These are phyloP conservation scores for Ambrosiella cleistominuta DNA, from an alignment of 2,329 filamentous ascomycete genomes.

Conservation along the genomic window DNA sequence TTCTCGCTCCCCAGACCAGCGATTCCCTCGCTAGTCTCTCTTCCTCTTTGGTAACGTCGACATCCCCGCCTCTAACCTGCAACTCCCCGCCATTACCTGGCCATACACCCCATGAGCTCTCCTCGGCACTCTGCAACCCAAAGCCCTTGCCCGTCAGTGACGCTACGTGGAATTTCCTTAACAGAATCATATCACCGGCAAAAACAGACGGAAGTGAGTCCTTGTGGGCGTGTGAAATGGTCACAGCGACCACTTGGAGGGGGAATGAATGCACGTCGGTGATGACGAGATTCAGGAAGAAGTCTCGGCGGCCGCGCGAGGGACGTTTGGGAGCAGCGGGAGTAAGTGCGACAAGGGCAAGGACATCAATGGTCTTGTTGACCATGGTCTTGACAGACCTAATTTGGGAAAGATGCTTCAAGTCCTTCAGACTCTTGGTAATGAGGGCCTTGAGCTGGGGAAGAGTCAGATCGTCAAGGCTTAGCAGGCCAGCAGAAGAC, in stretches of 20 bases:
- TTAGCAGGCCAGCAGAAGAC: not conserved
- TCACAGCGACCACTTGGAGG: slow-evolving; percentile 32
- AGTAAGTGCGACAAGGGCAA: slow-evolving; percentile 35
- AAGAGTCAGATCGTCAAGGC: slow-evolving; percentile 13
- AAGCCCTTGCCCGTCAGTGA: slow-evolving; percentile 37
- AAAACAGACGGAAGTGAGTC: slow-evolving; percentile 36
- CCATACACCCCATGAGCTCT: slow-evolving; percentile 45
- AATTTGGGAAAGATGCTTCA: slow-evolving; percentile 36
- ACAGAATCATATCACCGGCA: slow-evolving; percentile 39
- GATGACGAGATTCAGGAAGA: slow-evolving; percentile 38
- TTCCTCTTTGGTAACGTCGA: slow-evolving; percentile 37
- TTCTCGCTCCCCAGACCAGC: not conserved
- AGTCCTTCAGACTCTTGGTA: slow-evolving; percentile 27
- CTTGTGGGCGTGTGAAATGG: slow-evolving; percentile 41
- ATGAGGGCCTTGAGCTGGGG: slow-evolving; percentile 28
- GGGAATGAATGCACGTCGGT: slow-evolving; percentile 39
- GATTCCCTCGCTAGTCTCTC: slow-evolving; percentile 14
- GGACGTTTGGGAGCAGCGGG: slow-evolving; percentile 35
- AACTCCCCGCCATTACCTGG: slow-evolving; percentile 20
- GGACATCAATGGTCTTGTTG: slow-evolving; percentile 28
- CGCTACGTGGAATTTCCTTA: slow-evolving; percentile 37
- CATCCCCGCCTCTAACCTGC: slow-evolving; percentile 41
- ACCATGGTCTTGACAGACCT: slow-evolving; percentile 28
- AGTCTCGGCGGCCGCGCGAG: slow-evolving; percentile 40
- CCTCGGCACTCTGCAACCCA: slow-evolving; percentile 35